A percentile compares a stretch with the other conserved stretches of the same genome.
Evolutionary conservation across 257 asterid genomes (phyloP).

Genomic region (Coffea canephora): DNA sequence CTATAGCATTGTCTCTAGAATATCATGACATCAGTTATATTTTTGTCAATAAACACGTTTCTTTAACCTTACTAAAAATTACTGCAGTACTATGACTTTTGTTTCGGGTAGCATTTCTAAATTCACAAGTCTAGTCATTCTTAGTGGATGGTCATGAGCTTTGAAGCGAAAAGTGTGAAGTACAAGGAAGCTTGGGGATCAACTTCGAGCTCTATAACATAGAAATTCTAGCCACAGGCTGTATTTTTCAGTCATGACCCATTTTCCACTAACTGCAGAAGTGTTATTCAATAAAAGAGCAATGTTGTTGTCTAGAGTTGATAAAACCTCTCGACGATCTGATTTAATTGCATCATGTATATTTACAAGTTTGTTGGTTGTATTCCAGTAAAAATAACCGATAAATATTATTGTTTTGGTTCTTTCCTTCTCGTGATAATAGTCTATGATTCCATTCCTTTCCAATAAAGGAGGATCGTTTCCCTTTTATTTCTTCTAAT

Average conservation of each 20-base stretch:
- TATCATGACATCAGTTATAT: not conserved
- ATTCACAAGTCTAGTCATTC: too few relatives aligned
- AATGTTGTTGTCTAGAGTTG: not conserved
- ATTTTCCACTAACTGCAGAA: not conserved
- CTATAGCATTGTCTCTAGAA: not conserved
- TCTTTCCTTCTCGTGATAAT: not conserved
- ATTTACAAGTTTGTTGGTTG: not conserved
- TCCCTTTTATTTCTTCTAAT: conserved; percentile 1
- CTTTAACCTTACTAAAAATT: not conserved
- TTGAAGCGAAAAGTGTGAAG: not conserved
- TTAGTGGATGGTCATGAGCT: not conserved
- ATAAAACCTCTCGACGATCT: not conserved
- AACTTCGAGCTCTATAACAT: not conserved
- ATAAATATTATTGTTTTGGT: too few relatives aligned
- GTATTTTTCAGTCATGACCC: not conserved
- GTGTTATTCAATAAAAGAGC: not conserved
- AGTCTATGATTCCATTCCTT: not conserved
- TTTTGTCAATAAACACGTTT: too few relatives aligned
- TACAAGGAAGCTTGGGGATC: not conserved
- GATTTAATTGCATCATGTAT: not conserved
- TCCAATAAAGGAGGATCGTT: not conserved
- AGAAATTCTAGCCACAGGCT: not conserved
- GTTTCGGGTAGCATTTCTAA: not conserved
- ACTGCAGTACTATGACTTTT: too few relatives aligned
- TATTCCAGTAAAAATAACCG: not conserved